These are phyloP conservation scores for Inosperma sp. DNA, from an alignment of 768 basidiomycete genomes.

Conservation along the genomic window DNA sequence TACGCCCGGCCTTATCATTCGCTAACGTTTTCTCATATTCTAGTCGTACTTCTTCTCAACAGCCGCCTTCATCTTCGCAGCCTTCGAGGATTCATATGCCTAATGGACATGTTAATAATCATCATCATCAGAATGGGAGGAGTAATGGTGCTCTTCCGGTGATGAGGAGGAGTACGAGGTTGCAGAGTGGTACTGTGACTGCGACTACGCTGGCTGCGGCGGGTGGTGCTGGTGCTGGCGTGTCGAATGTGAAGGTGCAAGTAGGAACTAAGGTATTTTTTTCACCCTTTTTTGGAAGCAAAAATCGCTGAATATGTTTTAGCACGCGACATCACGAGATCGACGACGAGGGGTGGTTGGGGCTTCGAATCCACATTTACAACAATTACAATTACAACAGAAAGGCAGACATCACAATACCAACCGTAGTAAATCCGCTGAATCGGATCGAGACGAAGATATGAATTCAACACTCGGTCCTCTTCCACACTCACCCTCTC, in stretches of 20 bases:
- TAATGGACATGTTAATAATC: constrained; percentile 46
- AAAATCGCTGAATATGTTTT: not conserved
- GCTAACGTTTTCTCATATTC: constrained; percentile 86
- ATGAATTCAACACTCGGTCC: too few species aligned
- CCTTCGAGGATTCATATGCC: constrained; percentile 33
- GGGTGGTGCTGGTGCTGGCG: not conserved
- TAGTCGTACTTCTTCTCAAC: constrained; percentile 76
- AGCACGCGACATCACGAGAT: constrained; percentile 40
- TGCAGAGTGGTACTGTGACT: constrained; percentile 43
- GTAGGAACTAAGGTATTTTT: not conserved
- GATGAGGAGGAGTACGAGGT: constrained; percentile 70
- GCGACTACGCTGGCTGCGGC: not conserved
- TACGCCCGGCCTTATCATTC: constrained; percentile 83
- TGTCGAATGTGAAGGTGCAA: constrained; percentile 1
- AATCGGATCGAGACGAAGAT: constrained; percentile 73
- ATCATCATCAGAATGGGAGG: constrained; percentile 5
- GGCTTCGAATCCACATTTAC: constrained; percentile 52
- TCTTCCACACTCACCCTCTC: too few species aligned
- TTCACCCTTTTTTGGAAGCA: not conserved
- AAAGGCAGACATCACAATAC: too few species aligned
- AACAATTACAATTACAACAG: too few species aligned
- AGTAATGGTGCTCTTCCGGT: constrained; percentile 27
- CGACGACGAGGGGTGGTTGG: constrained; percentile 54
- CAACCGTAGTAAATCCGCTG: constrained; percentile 59
- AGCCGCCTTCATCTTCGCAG: constrained; percentile 56